Percentiles rank a stretch among this genome's conserved stretches.
Conservation (phyloP, 1,139 yeast species). For the Candida sp. region DNA sequence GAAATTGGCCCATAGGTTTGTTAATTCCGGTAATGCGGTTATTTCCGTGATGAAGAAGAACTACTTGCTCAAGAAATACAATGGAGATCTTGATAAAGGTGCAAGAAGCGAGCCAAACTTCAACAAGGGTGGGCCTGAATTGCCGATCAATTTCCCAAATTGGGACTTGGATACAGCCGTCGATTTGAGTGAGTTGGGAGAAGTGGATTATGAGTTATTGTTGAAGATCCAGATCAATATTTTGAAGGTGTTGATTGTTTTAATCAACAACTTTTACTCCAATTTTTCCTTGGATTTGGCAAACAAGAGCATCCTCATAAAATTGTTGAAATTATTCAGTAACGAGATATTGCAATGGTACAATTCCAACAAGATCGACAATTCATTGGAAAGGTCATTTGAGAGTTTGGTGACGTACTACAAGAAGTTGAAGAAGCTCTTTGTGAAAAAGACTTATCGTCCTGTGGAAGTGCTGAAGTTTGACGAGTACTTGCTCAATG, state of each 20-base stretch:
- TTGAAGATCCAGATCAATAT: slow-evolving; percentile 82
- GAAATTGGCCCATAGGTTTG: slow-evolving; percentile 46
- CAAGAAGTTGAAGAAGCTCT: slow-evolving; percentile 70
- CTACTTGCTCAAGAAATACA: slow-evolving; percentile 15
- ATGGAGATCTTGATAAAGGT: slow-evolving; percentile 1
- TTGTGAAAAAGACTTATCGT: slow-evolving; percentile 79
- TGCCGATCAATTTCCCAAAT: slow-evolving; percentile 45
- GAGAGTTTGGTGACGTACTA: slow-evolving; percentile 61
- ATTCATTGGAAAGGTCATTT: slow-evolving; percentile 43
- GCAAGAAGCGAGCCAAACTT: slow-evolving; percentile 8
- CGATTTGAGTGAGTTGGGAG: slow-evolving; percentile 43
- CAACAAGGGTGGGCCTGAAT: slow-evolving; percentile 5
- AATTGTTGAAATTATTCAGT: slow-evolving; percentile 70
- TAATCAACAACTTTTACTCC: slow-evolving; percentile 74
- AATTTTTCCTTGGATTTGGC: slow-evolving; percentile 75
- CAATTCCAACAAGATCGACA: slow-evolving; percentile 48
- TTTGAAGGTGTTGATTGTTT: slow-evolving; percentile 72
- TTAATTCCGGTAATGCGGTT: slow-evolving; percentile 53
- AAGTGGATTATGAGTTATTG: slow-evolving; percentile 59
- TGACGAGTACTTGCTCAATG: slow-evolving; percentile 41
- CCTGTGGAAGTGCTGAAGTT: slow-evolving; percentile 55
- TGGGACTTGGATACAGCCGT: slow-evolving; percentile 53
- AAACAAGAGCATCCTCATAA: slow-evolving; percentile 66
- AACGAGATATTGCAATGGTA: slow-evolving; percentile 79
- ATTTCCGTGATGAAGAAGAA: slow-evolving; percentile 47